Evolutionary conservation across 495 filamentous ascomycete genomes (phyloP).

Genomic region (Penicillium diatomitis): DNA sequence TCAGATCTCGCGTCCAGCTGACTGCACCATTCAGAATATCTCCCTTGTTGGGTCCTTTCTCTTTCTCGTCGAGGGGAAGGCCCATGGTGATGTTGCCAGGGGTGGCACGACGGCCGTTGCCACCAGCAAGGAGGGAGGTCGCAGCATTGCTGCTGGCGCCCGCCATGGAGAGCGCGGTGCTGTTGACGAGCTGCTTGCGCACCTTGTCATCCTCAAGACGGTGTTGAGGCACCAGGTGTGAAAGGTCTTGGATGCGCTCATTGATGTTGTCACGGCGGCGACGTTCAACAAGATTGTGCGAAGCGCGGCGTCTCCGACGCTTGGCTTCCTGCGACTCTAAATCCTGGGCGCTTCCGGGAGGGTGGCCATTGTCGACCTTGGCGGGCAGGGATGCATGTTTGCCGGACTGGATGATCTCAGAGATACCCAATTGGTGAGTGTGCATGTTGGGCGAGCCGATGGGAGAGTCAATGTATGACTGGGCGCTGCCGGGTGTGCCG

Average conservation of each 20-base stretch:
- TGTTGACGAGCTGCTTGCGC: constrained; percentile 86
- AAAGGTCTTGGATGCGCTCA: constrained; percentile 92
- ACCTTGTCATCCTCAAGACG: constrained; percentile 95
- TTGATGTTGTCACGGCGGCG: constrained; percentile 97
- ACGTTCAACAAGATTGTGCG: constrained; percentile 93
- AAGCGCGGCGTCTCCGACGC: constrained; percentile 78
- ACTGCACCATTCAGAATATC: constrained; percentile 97
- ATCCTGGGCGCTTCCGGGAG: constrained; percentile 35
- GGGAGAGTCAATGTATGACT: constrained; percentile 74
- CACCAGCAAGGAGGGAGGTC: constrained; percentile 82
- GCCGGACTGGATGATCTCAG: constrained; percentile 58
- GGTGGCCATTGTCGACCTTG: constrained; percentile 50
- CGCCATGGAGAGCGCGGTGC: constrained; percentile 74
- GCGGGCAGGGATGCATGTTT: constrained; percentile 63
- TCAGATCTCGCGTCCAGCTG: constrained; percentile 91
- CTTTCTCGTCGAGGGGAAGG: constrained; percentile 88
- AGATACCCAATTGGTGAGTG: constrained; percentile 53
- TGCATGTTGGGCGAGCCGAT: constrained; percentile 59
- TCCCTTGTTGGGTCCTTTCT: constrained; percentile 97
- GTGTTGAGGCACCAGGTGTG: constrained; percentile 84
- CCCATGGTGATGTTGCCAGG: constrained; percentile 86
- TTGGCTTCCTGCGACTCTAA: constrained; percentile 86
- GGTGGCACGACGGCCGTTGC: constrained; percentile 67
- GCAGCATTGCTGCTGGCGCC: constrained; percentile 62
- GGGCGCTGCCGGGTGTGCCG: constrained; percentile 65